phyloP scores from a whole-genome alignment of 306 rosid genomes.

The Cucurbita maxima region DNA sequence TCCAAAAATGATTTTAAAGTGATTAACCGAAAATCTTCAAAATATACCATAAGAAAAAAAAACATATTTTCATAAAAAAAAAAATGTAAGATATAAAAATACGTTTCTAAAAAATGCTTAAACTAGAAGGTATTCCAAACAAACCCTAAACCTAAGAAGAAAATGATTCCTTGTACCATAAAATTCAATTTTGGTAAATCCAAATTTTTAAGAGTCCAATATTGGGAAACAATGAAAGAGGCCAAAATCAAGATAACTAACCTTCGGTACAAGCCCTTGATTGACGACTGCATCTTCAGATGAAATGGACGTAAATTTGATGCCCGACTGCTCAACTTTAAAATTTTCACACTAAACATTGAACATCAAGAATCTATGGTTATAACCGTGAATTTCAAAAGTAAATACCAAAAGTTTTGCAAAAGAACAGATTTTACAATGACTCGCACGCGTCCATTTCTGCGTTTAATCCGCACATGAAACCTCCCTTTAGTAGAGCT shows the following conservation, averaged over 20 bases:
- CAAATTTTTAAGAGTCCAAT: background rate
- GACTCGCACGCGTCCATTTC: constrained; percentile 90
- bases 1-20: too few relatives aligned
- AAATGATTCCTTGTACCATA: background rate
- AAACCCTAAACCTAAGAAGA: background rate
- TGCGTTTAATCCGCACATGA: constrained; percentile 61
- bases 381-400: background rate
- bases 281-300: constrained; percentile 29
- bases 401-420: background rate
- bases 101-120: too few relatives aligned
- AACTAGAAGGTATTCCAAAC: too few relatives aligned
- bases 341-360: constrained; percentile 49
- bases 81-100: too few relatives aligned
- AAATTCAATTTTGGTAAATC: background rate
- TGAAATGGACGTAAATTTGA: constrained; percentile 37
- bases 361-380: constrained; percentile 4
- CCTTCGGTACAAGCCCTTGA: constrained; percentile 70
- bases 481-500: constrained; percentile 50
- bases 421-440: constrained; percentile 35
- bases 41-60: too few relatives aligned
- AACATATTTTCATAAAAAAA: too few relatives aligned
- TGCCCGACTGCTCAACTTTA: constrained; percentile 37
- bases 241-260: constrained; percentile 16
- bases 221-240: background rate
- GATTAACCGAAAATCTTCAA: too few relatives aligned